phyloP scores from a whole-genome alignment of 306 rosid genomes.

The Echinosophora koreensis region DNA sequence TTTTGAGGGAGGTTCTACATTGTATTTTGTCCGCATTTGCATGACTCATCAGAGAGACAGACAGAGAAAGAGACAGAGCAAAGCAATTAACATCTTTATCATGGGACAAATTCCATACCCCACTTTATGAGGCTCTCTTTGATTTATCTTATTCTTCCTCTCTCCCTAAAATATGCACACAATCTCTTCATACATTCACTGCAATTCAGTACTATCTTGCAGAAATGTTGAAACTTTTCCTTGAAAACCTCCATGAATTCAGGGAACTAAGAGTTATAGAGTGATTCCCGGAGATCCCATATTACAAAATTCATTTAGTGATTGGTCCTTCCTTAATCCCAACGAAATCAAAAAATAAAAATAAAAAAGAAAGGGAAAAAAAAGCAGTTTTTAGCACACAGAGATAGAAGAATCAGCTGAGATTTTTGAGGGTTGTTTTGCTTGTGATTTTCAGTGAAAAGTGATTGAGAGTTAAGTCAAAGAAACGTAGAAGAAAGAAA shows the following conservation, averaged over 20 bases:
- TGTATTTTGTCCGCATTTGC: constrained; percentile 18
- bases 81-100: not conserved
- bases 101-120: not conserved
- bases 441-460: no score
- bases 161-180: no score
- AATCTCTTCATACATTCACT: not conserved
- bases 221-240: not conserved
- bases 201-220: not conserved
- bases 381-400: no score
- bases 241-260: not conserved
- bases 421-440: not conserved
- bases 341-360: not conserved
- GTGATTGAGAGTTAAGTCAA: not conserved
- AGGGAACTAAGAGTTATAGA: not conserved
- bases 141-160: no score
- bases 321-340: not conserved
- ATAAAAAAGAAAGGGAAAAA: no score
- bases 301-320: not conserved
- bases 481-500: not conserved
- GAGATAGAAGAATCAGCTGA: not conserved
- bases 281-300: constrained; percentile 23
- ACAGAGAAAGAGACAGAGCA: not conserved
- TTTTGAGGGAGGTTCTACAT: not conserved
- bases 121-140: constrained; percentile 2
- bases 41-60: not conserved